Percentiles rank a stretch among this genome's conserved stretches.
Evolutionary conservation across 148 eudicot genomes (phyloP).

Genomic region (Pharnaceum exiguum): DNA sequence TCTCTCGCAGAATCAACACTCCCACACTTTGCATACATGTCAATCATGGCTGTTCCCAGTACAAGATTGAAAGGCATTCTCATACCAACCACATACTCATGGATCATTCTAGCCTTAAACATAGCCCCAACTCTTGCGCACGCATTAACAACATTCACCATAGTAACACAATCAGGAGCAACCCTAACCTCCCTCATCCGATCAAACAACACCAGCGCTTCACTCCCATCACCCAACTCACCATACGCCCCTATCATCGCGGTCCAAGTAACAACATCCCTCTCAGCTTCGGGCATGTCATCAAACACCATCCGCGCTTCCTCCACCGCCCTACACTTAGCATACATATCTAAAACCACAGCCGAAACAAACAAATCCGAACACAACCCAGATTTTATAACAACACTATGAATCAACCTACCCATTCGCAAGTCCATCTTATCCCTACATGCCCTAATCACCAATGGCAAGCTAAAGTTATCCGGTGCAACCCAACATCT

Average conservation of each 20-base stretch:
- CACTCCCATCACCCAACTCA: slow-evolving; percentile 20
- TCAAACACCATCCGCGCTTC: slow-evolving; percentile 20
- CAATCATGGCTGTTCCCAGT: slow-evolving; percentile 24
- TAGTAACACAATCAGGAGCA: slow-evolving; percentile 18
- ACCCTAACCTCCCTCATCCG: slow-evolving; percentile 13
- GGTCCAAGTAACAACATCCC: slow-evolving; percentile 32
- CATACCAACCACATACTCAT: slow-evolving; percentile 13
- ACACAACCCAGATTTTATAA: slow-evolving; percentile 15
- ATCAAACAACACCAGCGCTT: slow-evolving; percentile 22
- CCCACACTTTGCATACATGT: slow-evolving; percentile 34
- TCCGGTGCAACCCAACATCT: slow-evolving; percentile 15
- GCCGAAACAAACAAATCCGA: slow-evolving; percentile 15
- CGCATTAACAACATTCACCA: slow-evolving; percentile 26
- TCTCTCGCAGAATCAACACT: slow-evolving; percentile 22
- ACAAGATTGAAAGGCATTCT: slow-evolving; percentile 17
- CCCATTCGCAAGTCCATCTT: slow-evolving; percentile 16
- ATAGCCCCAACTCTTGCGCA: slow-evolving; percentile 22
- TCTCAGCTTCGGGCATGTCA: slow-evolving; percentile 16
- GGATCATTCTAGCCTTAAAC: slow-evolving; percentile 18
- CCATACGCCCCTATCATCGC: slow-evolving; percentile 30
- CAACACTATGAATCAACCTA: slow-evolving; percentile 20
- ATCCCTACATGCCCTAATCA: slow-evolving; percentile 27
- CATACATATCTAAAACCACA: slow-evolving; percentile 24
- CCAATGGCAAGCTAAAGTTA: slow-evolving; percentile 22
- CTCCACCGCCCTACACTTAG: slow-evolving; percentile 10